Evolutionary conservation across 306 rosid species (phyloP), one percentile per base, ranked within the genome.

Genomic region (Sicyos edulis): DNA sequence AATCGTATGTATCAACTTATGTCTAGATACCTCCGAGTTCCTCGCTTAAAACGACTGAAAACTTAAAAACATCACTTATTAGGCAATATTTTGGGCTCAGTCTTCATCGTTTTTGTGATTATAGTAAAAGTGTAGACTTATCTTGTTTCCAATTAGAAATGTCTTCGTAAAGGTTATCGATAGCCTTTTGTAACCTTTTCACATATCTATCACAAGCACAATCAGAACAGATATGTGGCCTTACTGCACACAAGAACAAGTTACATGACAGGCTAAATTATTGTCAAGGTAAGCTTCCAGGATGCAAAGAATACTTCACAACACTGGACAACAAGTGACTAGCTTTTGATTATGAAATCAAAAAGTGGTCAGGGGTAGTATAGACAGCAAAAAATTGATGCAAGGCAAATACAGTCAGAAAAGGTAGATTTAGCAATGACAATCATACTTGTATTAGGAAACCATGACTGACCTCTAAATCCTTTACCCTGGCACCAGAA

Each of bases 401-500:
- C 10, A 15, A 63, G 14, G 14, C 37, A 63, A 63, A 32, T 63
- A 63, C 22, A n/a, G 49, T 62, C 21, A 63, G 69, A 63, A 37
- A 37, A 61, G 67, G 7, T 15, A 37, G 22, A 32, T n/a, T 63
- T 63, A 37, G 37, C 19, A 4, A 32, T 7, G 67, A 15, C 21
- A 73, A 50, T 17, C 40, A 69, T 42, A 45, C 63, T 62, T 74
- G 56, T 68, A 20, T 9, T 54, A 56, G 52, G 75, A 52, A 13
- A 73, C 47, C 32, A 78, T 70, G 40, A 57, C 74, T 10, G 49
- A 92, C 98, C 96, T 50, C 70, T 54, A 78, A 73, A 69, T 73
- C 55, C 71, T 83, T 68, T 73, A 80, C 88, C 88, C 84, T 86
- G 99, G 79, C 88, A 79, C 99, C 99, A 87, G 88, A 87, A 93